Percentiles rank a stretch among this genome's conserved stretches.
Conservation (phyloP, 208 protist genomes). For the Borovskyia barvae region DNA sequence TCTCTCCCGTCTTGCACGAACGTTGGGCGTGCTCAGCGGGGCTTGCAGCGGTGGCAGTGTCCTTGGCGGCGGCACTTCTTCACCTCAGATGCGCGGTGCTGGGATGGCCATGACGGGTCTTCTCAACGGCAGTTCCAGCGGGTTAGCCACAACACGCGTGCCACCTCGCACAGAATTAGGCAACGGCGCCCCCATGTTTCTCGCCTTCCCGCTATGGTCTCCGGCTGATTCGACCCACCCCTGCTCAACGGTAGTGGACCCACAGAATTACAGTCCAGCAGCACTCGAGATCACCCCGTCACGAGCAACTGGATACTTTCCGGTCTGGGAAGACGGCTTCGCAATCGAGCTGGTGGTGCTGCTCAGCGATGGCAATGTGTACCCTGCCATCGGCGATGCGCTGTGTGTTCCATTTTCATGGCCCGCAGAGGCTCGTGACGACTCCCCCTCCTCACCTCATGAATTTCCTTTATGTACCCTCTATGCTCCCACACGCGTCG, state of each 20-base stretch:
- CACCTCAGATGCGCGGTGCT: not conserved
- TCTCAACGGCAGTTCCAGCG: not conserved
- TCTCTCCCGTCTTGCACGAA: constrained; percentile 17
- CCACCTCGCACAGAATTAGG: constrained; percentile 11
- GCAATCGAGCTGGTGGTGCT: constrained; percentile 29
- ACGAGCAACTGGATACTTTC: constrained; percentile 14
- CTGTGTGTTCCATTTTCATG: constrained; percentile 22
- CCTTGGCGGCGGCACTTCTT: not conserved
- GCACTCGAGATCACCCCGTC: constrained; percentile 18
- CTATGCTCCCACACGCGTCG: too few relatives aligned
- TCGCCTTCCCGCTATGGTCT: constrained; percentile 27
- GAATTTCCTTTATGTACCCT: too few relatives aligned
- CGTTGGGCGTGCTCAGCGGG: constrained; percentile 17
- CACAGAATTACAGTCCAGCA: not conserved
- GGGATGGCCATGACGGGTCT: not conserved
- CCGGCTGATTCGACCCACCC: not conserved
- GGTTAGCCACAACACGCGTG: not conserved
- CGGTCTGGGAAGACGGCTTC: constrained; percentile 36
- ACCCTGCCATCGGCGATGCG: constrained; percentile 24
- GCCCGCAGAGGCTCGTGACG: constrained; percentile 7
- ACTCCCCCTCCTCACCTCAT: too few relatives aligned
- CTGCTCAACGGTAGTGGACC: not conserved
- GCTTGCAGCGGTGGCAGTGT: not conserved
- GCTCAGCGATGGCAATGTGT: constrained; percentile 25
- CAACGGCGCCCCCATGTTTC: constrained; percentile 16